Percentiles rank a stretch among this genome's conserved stretches.
Conservation (phyloP, 73 alveolate species). For the Effrenium voratum region DNA sequence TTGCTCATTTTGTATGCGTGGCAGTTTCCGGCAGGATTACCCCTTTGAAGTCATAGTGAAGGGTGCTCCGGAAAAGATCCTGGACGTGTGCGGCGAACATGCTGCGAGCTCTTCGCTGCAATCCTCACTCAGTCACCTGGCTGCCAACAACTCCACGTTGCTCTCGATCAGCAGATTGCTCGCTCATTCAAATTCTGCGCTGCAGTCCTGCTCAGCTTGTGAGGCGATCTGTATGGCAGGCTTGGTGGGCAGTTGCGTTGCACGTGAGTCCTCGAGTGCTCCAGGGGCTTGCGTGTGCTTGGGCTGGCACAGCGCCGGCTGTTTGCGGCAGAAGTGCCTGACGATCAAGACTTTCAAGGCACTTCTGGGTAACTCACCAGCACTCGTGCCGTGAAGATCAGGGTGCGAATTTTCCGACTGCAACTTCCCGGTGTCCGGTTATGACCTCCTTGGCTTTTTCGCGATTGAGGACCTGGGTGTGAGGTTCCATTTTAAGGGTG, state of each 20-base stretch:
- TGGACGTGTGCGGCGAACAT: constrained; percentile 27
- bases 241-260: too few relatives aligned
- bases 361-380: background rate
- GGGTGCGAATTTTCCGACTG: constrained; percentile 22
- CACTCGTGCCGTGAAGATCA: background rate
- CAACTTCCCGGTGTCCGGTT: constrained; percentile 73
- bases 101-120: too few relatives aligned
- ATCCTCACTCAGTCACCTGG: too few relatives aligned
- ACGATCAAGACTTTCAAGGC: background rate
- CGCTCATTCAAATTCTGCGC: too few relatives aligned
- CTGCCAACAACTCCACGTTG: too few relatives aligned
- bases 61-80: constrained; percentile 75
- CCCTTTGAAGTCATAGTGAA: constrained; percentile 37
- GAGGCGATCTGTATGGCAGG: too few relatives aligned
- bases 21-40: constrained; percentile 25
- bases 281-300: constrained; percentile 68
- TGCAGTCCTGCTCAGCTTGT: too few relatives aligned
- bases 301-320: constrained; percentile 64
- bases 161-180: too few relatives aligned
- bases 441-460: constrained; percentile 59
- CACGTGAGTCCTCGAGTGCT: too few relatives aligned
- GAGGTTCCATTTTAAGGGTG: background rate
- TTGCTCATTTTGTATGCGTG: too few relatives aligned
- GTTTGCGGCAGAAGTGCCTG: background rate
- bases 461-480: constrained; percentile 47